Evolutionary conservation across 805 yeast species (phyloP), one percentile per base, ranked within the genome.

Genomic region (Pichia californica): DNA sequence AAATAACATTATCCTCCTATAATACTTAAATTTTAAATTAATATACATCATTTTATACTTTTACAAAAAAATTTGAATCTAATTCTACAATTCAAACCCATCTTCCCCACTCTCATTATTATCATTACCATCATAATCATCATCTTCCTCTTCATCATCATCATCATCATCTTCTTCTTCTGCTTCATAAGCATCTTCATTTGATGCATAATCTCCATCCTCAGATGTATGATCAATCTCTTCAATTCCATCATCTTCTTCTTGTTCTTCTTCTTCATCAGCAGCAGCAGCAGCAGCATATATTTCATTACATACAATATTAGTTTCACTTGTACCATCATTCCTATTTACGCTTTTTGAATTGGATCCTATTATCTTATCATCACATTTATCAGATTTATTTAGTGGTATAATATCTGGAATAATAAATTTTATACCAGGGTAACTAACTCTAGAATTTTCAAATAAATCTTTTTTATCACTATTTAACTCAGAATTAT

Each of bases 341-440:
- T 25, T 20, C 10, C 23, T 36, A 19, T 32, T n/a, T n/a, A n/a
- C n/a, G n/a, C n/a, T n/a, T n/a, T n/a, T n/a, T n/a, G n/a, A n/a
- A n/a, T n/a, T n/a, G n/a, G n/a, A n/a, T n/a, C n/a, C n/a, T n/a
- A n/a, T n/a, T n/a, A n/a, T n/a, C n/a, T 40, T 29, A 33, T 55
- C 7, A 43, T 52, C 3, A 39, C 46, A n/a, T 20, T 29, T 29
- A 10, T 18, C 16, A n/a, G n/a, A n/a, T n/a, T n/a, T n/a, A n/a
- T n/a, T n/a, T n/a, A n/a, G n/a, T n/a, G n/a, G n/a, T n/a, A n/a
- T n/a, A 13, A 25, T 27, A 29, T 18, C 8, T 18, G 15, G 23
- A 5, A 33, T 33, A 18, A 29, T 26, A 40, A 39, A 21, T 34
- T 41, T 45, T 42, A 57, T 49, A 18, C 58, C 63, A 2, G 64